Conservation (phyloP, 768 basidiomycete species). For the Collybia mongolica region DNA sequence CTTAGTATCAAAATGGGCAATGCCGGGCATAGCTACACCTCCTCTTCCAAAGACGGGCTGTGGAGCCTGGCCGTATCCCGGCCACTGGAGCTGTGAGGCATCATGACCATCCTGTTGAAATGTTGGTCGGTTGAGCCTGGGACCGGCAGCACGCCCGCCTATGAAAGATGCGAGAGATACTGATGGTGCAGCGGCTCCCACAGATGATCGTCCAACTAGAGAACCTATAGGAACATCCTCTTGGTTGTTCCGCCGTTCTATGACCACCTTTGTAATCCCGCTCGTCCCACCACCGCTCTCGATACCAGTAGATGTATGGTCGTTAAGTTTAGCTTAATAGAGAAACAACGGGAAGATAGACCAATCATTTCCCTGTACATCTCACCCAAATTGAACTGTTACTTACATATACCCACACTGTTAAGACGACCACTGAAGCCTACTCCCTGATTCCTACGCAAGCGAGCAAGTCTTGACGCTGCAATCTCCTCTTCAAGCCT, state of each 20-base stretch:
- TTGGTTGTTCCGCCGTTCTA: slow-evolving; percentile 40
- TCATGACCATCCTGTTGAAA: slow-evolving; percentile 69
- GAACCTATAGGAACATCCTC: slow-evolving; percentile 37
- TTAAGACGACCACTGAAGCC: slow-evolving; percentile 34
- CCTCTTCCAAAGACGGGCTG: slow-evolving; percentile 79
- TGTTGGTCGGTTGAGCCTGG: slow-evolving; percentile 68
- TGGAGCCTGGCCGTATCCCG: slow-evolving; percentile 45
- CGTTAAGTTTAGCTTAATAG: neutral
- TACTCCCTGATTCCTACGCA: slow-evolving; percentile 45
- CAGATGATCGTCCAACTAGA: slow-evolving; percentile 13
- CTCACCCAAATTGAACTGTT: neutral
- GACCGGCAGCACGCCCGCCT: slow-evolving; percentile 74
- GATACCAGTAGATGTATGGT: neutral
- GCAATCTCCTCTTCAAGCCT: slow-evolving; percentile 65
- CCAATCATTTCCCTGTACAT: neutral
- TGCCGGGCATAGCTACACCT: slow-evolving; percentile 76
- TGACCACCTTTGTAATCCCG: slow-evolving; percentile 15
- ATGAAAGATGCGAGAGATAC: slow-evolving; percentile 83
- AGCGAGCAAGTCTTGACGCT: slow-evolving; percentile 48
- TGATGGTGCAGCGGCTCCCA: slow-evolving; percentile 35
- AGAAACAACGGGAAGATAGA: neutral
- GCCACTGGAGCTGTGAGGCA: slow-evolving; percentile 67
- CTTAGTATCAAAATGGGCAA: slow-evolving; percentile 31
- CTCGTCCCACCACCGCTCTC: no score
- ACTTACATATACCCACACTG: slow-evolving; percentile 50